Evolutionary conservation across 345 rosid species (phyloP).

Genomic region (Odontarrhena argentea): DNA sequence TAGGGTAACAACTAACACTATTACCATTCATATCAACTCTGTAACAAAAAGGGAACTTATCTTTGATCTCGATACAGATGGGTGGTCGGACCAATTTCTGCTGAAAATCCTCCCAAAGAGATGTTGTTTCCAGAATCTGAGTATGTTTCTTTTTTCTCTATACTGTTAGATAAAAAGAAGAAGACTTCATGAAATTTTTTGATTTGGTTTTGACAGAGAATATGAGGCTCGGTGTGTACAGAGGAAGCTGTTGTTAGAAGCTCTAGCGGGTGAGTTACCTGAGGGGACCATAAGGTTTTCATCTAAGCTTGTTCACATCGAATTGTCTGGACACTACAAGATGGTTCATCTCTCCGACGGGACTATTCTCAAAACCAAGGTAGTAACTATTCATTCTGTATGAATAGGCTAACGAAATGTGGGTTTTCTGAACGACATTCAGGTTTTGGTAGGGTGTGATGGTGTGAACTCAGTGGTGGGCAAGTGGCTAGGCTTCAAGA

Average conservation of each 20-base stretch:
- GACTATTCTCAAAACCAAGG: slow-evolving; percentile 62
- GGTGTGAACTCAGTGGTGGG: slow-evolving; percentile 70
- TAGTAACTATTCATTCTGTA: slow-evolving; percentile 24
- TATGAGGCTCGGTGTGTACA: slow-evolving; percentile 56
- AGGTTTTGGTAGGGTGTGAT: slow-evolving; percentile 75
- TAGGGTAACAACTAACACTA: slow-evolving; percentile 41
- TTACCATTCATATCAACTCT: neutral
- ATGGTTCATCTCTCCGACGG: slow-evolving; percentile 63
- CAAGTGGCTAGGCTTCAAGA: slow-evolving; percentile 66
- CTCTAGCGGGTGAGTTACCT: slow-evolving; percentile 60
- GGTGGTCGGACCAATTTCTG: slow-evolving; percentile 33
- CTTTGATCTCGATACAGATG: slow-evolving; percentile 36
- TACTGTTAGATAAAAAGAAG: neutral
- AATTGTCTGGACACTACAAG: slow-evolving; percentile 57
- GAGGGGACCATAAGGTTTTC: slow-evolving; percentile 61
- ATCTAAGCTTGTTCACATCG: slow-evolving; percentile 63
- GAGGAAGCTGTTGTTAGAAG: slow-evolving; percentile 60
- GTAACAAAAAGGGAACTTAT: neutral
- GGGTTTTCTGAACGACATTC: slow-evolving; percentile 24
- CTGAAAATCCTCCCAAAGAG: slow-evolving; percentile 36
- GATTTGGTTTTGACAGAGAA: slow-evolving; percentile 42
- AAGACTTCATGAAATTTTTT: slow-evolving; percentile 5
- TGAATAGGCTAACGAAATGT: neutral
- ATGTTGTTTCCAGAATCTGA: slow-evolving; percentile 34
- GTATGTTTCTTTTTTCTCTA: slow-evolving; percentile 42